Base-by-base conservation (phyloP, 352 stramenopile genomes). In the Globisporangium solare region DNA sequence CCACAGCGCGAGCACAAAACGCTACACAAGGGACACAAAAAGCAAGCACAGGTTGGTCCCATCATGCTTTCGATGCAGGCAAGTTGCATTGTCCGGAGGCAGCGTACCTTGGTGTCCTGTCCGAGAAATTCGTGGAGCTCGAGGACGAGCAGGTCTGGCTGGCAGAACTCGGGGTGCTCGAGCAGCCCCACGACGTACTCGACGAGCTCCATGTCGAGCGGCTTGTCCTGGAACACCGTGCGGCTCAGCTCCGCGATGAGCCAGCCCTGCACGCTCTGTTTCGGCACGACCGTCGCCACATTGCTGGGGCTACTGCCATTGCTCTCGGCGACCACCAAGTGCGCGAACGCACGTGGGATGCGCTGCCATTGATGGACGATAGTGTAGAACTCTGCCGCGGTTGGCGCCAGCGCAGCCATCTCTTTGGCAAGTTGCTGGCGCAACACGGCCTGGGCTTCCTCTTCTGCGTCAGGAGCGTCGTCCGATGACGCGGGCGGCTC, bases 91-190 rank as follows among this genome's bases (percentile, higher is more conserved):
- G 12, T 17, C 6, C 13, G 3, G 12, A 6, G 39, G 12, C 39
- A 5, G 54, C 76, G 56, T 45, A 89, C 79, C 13, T 31, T 49
- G 2, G 70, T 67, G 24, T 65, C 62, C 12, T 27, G 55, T 3
- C 68, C 75, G 15, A 94, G 69, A 46, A 94, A 92, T 64, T 94
- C 83, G 11, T 76, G 58, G 13, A 94, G 61, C 60, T 94, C 83
- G 12, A 76, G 54, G 6, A 71, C 66, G 15, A 94, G 63, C 10
- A 85, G 40, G 52, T 91, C 81, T 2, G 83, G 79, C 45, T 88
- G 72, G 31, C 74, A 83, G 47, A 86, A 90, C 37, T 89, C 81
- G 10, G 81, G 76, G 42, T 91, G 79, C 18, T 86, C 70, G 18
- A 94, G 42, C 22, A 94, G 56, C 4, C 79, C 81, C 7, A 71